Evolutionary conservation across 805 yeast genomes (phyloP), one percentile per base, ranked within the genome.

Genomic region (Cyberlindnera lachancei): DNA sequence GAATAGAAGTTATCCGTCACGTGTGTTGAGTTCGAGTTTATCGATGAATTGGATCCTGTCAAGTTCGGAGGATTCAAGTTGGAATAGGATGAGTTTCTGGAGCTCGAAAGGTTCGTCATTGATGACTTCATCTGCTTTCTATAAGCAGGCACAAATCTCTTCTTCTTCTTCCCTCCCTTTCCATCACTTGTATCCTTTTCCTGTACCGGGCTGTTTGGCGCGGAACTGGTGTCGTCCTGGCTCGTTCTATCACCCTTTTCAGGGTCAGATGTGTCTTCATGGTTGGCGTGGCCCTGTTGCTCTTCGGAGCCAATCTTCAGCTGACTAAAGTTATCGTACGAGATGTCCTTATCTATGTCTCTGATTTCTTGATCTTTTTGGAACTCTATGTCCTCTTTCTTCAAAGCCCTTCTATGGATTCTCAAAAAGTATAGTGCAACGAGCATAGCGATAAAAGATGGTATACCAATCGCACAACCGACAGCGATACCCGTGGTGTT

Each of bases 401-500:
- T 57, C 23, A 59, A 52, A 27, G 62, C 55, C 35, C 52, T 44
- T 34, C 56, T 63, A 34, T 63, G 59, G 27, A 65, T 56, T 19
- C 50, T 36, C 63, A 68, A 62, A 35, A 66, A 58, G 9, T 39
- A 40, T 3, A 55, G 20, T 0, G 65, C 56, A 3, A 66, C 52
- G 0, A 58, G 13, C 1, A 63, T 10, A 2, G 66, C 63, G 8
- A 67, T 40, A 4, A 58, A 61, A n/a, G 61, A 45, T 1, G 77
- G 77, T 16, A 71, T 56, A 21, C 75, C 76, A 4, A 71, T 69
- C 3, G 75, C 71, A 40, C 71, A 63, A 3, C 75, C 75, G 4
- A 70, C 75, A 2, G 74, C 70, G 7, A 62, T 38, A 2, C 56
- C 48, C 1, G 55, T 50, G 8, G 36, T 29, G 35, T 35, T 34